Evolutionary conservation across 352 stramenopile genomes (phyloP).

Genomic region (Aphanomyces euteiches): DNA sequence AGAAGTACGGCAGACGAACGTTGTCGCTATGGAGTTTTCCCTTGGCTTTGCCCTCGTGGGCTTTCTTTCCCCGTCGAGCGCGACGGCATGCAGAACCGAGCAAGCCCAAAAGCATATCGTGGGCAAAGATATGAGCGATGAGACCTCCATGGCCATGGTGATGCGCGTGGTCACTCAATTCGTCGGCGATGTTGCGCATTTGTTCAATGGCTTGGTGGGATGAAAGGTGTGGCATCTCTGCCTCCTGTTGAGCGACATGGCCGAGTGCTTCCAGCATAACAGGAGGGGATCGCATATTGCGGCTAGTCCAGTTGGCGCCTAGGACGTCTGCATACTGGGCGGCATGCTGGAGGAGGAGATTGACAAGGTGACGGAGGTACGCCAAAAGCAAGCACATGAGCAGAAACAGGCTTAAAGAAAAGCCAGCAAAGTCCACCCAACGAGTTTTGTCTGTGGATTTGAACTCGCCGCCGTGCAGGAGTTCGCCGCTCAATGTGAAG

Average conservation of each 20-base stretch:
- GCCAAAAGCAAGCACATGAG: constrained; percentile 9
- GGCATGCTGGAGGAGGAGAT: constrained; percentile 19
- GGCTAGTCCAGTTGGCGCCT: not conserved
- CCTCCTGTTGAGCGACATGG: constrained; percentile 2
- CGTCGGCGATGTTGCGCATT: constrained; percentile 14
- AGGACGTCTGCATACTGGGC: not conserved
- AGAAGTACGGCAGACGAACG: constrained; percentile 47
- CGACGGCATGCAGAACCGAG: constrained; percentile 2
- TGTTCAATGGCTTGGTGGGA: not conserved
- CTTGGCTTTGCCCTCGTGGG: not conserved
- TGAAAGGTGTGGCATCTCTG: not conserved
- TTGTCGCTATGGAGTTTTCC: constrained; percentile 12
- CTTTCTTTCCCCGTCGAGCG: not conserved
- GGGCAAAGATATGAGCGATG: not conserved
- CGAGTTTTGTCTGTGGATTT: not conserved
- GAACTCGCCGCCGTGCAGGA: not conserved
- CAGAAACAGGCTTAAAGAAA: not conserved
- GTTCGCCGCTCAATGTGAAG: constrained; percentile 9
- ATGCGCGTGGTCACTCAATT: not conserved
- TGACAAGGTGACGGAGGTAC: constrained; percentile 15
- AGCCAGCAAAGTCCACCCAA: constrained; percentile 13
- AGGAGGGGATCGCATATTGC: not conserved
- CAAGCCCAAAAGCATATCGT: constrained; percentile 21
- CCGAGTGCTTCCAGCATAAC: constrained; percentile 1
- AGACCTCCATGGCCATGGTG: not conserved